Evolutionary conservation across 2,329 filamentous ascomycete genomes (phyloP).

Genomic region (Lachnellula cervina): DNA sequence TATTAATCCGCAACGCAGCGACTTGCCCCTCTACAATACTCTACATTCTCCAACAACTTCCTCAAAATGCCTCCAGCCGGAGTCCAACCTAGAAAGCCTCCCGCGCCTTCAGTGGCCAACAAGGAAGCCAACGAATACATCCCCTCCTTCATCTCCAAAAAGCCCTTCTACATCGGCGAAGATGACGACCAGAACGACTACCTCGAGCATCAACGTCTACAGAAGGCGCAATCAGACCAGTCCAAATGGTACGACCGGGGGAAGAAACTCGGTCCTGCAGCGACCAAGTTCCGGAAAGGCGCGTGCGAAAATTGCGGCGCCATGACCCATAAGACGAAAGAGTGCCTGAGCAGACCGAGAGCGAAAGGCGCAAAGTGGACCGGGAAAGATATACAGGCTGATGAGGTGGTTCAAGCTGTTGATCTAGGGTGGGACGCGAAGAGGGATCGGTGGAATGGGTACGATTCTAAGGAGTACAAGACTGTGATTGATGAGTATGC

Average conservation of each 20-base stretch:
- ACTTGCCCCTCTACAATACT: neutral
- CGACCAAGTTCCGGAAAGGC: conserved; percentile 96
- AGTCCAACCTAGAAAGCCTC: conserved; percentile 30
- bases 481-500: conserved; percentile 87
- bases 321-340: conserved; percentile 93
- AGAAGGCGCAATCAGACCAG: conserved; percentile 58
- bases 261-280: conserved; percentile 75
- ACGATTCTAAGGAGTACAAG: conserved; percentile 80
- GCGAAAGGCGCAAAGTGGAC: conserved; percentile 90
- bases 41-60: neutral
- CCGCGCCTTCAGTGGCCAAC: conserved; percentile 40
- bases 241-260: conserved; percentile 93
- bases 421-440: conserved; percentile 95
- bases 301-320: conserved; percentile 98
- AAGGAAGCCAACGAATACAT: conserved; percentile 99
- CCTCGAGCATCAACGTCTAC: conserved; percentile 88
- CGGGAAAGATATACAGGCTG: conserved; percentile 87
- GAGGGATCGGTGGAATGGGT: conserved; percentile 97
- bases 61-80: conserved; percentile 37
- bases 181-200: conserved; percentile 79
- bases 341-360: conserved; percentile 83
- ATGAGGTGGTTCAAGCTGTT: conserved; percentile 81
- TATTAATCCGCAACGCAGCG: neutral
- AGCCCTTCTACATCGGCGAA: conserved; percentile 87
- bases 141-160: conserved; percentile 94